phyloP scores from a whole-genome alignment of 805 yeast species.

The Metschnikowia peoriensis region DNA sequence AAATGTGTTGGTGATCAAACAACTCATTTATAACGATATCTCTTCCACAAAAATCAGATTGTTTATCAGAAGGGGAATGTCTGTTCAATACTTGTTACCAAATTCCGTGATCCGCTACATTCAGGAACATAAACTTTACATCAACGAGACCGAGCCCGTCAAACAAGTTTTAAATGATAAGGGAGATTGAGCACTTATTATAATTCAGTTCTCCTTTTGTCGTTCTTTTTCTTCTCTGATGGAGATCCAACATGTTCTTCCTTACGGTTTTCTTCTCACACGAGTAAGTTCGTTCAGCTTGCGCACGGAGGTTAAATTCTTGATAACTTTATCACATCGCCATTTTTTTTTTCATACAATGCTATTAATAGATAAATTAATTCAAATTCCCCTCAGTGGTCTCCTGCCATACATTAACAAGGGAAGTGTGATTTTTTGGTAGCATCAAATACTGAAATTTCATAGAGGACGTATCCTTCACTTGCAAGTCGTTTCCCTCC shows the following conservation, averaged over 20 bases:
- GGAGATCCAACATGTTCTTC: background rate
- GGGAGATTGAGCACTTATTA: constrained; percentile 19
- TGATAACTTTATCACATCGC: background rate
- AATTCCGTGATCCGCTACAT: constrained; percentile 93
- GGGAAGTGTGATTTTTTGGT: constrained; percentile 13
- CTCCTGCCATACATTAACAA: constrained; percentile 9
- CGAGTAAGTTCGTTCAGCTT: background rate
- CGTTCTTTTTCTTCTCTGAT: too few species aligned
- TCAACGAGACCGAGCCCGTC: constrained; percentile 88
- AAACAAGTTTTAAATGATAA: constrained; percentile 65
- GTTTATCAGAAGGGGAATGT: constrained; percentile 92
- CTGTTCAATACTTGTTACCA: constrained; percentile 91
- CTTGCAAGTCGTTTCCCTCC: constrained; percentile 15
- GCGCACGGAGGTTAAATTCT: background rate
- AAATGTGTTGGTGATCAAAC: constrained; percentile 91
- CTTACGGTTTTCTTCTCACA: background rate
- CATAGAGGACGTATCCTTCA: constrained; percentile 14
- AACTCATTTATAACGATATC: constrained; percentile 93
- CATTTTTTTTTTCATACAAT: background rate
- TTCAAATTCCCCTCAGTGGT: background rate
- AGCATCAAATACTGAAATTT: constrained; percentile 19
- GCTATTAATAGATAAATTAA: constrained; percentile 5
- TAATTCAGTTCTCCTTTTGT: background rate
- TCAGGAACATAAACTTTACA: constrained; percentile 85
- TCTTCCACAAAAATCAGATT: constrained; percentile 91